Evolutionary conservation across 2,329 filamentous ascomycete species (phyloP).

Genomic region (Akanthomyces muscarius): DNA sequence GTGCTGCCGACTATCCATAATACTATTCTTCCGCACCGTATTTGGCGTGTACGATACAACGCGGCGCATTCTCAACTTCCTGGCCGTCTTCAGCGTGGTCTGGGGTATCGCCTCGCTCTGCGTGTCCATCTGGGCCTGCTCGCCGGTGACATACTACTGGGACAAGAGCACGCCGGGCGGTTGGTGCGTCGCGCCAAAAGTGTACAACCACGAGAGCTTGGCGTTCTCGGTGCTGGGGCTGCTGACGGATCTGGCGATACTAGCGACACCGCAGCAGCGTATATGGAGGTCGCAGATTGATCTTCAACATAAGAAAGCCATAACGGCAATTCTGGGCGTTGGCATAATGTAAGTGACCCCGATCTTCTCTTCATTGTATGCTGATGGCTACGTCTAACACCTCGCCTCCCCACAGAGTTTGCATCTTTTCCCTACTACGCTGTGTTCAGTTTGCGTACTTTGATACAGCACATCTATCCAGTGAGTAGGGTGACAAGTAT

Average conservation of each 20-base stretch:
- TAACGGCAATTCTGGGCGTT: conserved; percentile 9
- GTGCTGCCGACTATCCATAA: conserved; percentile 18
- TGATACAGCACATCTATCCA: conserved; percentile 14
- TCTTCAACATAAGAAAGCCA: conserved; percentile 10
- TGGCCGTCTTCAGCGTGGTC: conserved; percentile 14
- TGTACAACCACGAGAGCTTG: conserved; percentile 15
- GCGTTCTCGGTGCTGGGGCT: conserved; percentile 7
- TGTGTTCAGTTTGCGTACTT: conserved; percentile 17
- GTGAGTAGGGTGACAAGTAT: not conserved
- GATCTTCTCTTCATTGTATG: accelerated
- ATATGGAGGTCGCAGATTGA: conserved; percentile 14
- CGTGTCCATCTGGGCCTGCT: conserved; percentile 16
- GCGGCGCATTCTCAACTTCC: conserved; percentile 9
- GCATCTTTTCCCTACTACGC: conserved; percentile 13
- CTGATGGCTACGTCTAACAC: no score
- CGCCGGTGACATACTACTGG: conserved; percentile 18
- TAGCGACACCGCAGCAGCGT: conserved; percentile 2
- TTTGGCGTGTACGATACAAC: conserved; percentile 7
- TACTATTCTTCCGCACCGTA: conserved; percentile 18
- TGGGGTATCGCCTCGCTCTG: conserved; percentile 17
- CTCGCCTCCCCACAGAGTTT: not conserved
- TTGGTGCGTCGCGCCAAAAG: conserved; percentile 2
- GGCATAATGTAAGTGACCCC: conserved; percentile 7
- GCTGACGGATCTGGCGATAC: conserved; percentile 11
- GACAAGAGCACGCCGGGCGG: conserved; percentile 16